These are phyloP conservation scores for Ascodesmis nigricans DNA, from an alignment of 495 filamentous ascomycete species.

Conservation along the genomic window DNA sequence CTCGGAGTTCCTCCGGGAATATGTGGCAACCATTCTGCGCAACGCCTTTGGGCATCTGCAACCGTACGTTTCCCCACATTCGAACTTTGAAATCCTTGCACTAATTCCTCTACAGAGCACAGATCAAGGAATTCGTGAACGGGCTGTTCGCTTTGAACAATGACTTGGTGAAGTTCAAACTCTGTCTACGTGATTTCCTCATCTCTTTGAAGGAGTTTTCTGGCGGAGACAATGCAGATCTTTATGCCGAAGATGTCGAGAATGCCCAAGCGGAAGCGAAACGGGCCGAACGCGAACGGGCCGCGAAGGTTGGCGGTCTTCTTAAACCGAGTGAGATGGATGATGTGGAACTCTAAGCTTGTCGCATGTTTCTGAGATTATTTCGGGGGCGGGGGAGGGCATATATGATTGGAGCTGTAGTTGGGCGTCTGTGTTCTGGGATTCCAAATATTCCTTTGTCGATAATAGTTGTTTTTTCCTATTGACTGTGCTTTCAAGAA, in stretches of 20 bases:
- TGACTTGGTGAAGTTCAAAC: conserved; percentile 72
- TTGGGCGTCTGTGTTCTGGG: not conserved
- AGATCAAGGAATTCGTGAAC: conserved; percentile 76
- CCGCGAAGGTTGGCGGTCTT: conserved; percentile 78
- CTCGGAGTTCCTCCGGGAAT: conserved; percentile 68
- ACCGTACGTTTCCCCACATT: conserved; percentile 36
- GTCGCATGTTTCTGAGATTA: conserved; percentile 1
- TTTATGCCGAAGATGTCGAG: conserved; percentile 90
- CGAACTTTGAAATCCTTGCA: conserved; percentile 3
- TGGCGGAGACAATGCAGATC: conserved; percentile 70
- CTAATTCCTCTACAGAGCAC: conserved; percentile 31
- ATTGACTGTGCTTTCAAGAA: not conserved
- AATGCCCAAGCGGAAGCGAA: conserved; percentile 56
- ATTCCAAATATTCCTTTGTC: not conserved
- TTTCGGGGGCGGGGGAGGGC: not conserved
- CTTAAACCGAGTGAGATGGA: conserved; percentile 87
- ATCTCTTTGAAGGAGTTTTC: conserved; percentile 90
- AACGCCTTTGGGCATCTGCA: conserved; percentile 89
- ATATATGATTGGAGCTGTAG: not conserved
- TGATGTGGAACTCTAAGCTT: conserved; percentile 85
- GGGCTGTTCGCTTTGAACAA: conserved; percentile 62
- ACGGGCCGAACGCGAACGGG: conserved; percentile 59
- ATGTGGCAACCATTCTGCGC: conserved; percentile 63
- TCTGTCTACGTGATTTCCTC: conserved; percentile 84
- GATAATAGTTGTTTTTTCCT: not conserved